These are phyloP conservation scores for Plasmopara viticola DNA, from an alignment of 352 stramenopile species.

Conservation along the genomic window DNA sequence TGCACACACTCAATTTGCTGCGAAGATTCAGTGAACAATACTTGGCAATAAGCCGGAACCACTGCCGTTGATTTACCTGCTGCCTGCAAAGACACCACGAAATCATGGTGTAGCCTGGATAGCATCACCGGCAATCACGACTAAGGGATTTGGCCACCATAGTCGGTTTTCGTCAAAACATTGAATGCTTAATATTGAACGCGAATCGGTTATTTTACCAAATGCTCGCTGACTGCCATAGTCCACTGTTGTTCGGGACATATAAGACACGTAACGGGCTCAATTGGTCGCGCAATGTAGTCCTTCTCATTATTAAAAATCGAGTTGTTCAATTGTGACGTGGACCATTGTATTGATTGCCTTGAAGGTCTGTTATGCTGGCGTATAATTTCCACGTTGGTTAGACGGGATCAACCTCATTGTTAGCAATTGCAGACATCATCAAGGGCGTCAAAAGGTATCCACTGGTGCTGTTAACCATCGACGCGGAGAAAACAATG, in stretches of 20 bases:
- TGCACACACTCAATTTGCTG: slow-evolving; percentile 26
- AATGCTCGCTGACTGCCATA: slow-evolving; percentile 51
- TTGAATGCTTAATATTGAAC: slow-evolving; percentile 26
- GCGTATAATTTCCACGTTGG: slow-evolving; percentile 36
- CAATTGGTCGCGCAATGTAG: slow-evolving; percentile 37
- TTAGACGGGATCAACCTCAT: too few relatives aligned
- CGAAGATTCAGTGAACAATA: slow-evolving; percentile 36
- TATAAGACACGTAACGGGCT: slow-evolving; percentile 22
- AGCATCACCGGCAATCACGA: slow-evolving; percentile 38
- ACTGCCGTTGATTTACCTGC: slow-evolving; percentile 29
- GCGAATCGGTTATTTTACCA: slow-evolving; percentile 42
- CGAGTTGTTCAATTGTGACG: slow-evolving; percentile 45
- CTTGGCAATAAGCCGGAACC: slow-evolving; percentile 41
- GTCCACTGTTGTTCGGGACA: slow-evolving; percentile 42
- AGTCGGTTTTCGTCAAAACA: slow-evolving; percentile 28
- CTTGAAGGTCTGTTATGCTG: slow-evolving; percentile 38
- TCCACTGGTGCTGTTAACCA: too few relatives aligned
- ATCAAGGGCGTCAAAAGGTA: too few relatives aligned
- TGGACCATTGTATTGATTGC: slow-evolving; percentile 33
- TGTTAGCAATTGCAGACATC: too few relatives aligned
- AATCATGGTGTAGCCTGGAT: slow-evolving; percentile 27
- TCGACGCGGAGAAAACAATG: too few relatives aligned
- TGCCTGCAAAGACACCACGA: slow-evolving; percentile 43
- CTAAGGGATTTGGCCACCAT: slow-evolving; percentile 32
- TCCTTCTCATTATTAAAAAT: slow-evolving; percentile 35